Percentiles rank a stretch among this genome's conserved stretches.
Conservation (phyloP, 805 yeast genomes). For the Isabelozyma rhagii region DNA sequence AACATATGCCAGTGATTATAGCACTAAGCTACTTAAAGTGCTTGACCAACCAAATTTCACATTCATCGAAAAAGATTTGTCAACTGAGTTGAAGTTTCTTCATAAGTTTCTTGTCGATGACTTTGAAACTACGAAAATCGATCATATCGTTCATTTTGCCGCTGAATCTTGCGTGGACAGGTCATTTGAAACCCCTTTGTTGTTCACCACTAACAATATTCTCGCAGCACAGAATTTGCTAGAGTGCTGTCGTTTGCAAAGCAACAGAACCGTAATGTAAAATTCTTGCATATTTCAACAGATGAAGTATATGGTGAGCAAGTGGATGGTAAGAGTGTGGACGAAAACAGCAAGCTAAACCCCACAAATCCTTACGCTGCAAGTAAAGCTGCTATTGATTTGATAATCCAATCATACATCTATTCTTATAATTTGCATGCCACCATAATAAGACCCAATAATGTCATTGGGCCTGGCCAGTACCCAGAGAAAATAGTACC, state of each 20-base stretch:
- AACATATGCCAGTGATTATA: conserved; percentile 40
- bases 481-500: conserved; percentile 54
- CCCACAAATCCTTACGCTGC: conserved; percentile 62
- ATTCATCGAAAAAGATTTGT: conserved; percentile 33
- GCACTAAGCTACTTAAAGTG: conserved; percentile 17
- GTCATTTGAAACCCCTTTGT: conserved; percentile 43
- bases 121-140: conserved; percentile 16
- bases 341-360: conserved; percentile 34
- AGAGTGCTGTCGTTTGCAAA: conserved; percentile 31
- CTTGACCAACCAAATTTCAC: conserved; percentile 14
- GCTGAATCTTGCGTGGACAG: conserved; percentile 56
- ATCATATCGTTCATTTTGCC: conserved; percentile 47
- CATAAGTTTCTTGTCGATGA: conserved; percentile 7
- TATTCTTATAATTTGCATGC: conserved; percentile 42
- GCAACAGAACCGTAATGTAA: neutral
- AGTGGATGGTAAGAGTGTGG: conserved; percentile 10
- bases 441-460: conserved; percentile 45
- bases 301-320: conserved; percentile 60
- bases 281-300: conserved; percentile 50
- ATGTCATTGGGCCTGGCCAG: conserved; percentile 53
- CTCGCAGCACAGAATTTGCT: conserved; percentile 46
- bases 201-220: conserved; percentile 44
- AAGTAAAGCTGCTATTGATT: conserved; percentile 52
- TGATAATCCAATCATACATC: conserved; percentile 44
- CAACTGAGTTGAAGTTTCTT: conserved; percentile 20